Conservation (phyloP, 257 asterid species). For the Scutellaria baicalensis region DNA sequence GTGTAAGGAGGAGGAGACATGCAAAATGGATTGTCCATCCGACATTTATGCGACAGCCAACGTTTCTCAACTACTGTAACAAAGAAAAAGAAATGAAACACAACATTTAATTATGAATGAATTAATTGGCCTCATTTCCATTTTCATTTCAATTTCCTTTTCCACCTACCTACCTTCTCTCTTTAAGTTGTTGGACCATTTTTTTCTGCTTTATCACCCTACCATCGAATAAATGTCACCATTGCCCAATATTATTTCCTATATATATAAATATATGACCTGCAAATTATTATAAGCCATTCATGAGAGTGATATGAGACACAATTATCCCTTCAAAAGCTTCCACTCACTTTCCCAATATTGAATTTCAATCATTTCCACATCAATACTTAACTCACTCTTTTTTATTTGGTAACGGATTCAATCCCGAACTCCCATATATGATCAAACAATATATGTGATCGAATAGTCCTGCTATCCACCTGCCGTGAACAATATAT, state of each 20-base stretch:
- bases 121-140: slow-evolving; percentile 10
- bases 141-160: too few species aligned
- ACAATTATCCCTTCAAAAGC: not conserved
- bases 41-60: slow-evolving; percentile 27
- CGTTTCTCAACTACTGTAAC: slow-evolving; percentile 29
- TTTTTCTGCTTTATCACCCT: slow-evolving; percentile 3
- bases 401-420: too few species aligned
- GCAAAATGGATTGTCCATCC: slow-evolving; percentile 28
- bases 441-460: too few species aligned
- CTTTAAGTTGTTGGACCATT: slow-evolving; percentile 18
- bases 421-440: too few species aligned
- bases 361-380: not conserved
- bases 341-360: not conserved
- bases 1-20: too few species aligned
- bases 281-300: not conserved
- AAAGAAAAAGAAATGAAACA: not conserved
- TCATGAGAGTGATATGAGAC: not conserved
- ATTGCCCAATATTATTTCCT: not conserved
- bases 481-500: too few species aligned
- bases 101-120: not conserved
- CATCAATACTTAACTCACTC: not conserved
- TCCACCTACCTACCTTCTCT: not conserved
- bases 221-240: slow-evolving; percentile 7
- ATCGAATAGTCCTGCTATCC: too few species aligned
- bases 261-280: not conserved